phyloP scores from a whole-genome alignment of 2,329 filamentous ascomycete genomes.

The Fusarium newnesense region DNA sequence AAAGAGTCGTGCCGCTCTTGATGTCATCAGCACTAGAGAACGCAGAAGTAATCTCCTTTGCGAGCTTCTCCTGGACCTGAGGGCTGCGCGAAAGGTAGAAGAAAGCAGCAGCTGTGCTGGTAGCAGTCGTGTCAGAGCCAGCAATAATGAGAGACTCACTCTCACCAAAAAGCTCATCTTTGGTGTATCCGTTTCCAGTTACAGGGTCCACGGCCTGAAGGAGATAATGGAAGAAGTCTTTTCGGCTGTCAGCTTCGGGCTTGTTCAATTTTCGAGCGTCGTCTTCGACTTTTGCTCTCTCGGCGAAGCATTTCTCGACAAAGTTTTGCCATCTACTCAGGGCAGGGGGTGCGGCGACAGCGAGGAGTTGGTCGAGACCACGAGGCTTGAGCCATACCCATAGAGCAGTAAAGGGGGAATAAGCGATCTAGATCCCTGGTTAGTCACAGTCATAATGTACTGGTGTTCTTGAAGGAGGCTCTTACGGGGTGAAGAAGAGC shows the following conservation, averaged over 20 bases:
- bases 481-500: slow-evolving; percentile 21
- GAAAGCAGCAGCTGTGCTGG: slow-evolving; percentile 20
- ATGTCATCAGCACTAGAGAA: slow-evolving; percentile 21
- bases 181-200: slow-evolving; percentile 37
- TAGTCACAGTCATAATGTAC: background rate
- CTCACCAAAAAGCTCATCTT: slow-evolving; percentile 38
- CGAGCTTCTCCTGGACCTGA: slow-evolving; percentile 6
- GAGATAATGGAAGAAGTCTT: slow-evolving; percentile 42
- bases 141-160: slow-evolving; percentile 38
- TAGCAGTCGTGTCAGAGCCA: slow-evolving; percentile 32
- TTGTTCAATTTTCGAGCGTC: background rate
- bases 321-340: slow-evolving; percentile 30
- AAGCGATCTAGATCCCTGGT: slow-evolving; percentile 20
- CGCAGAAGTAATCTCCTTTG: slow-evolving; percentile 10
- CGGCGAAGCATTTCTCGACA: slow-evolving; percentile 32
- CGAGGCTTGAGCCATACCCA: slow-evolving; percentile 42
- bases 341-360: slow-evolving; percentile 21
- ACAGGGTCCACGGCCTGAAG: slow-evolving; percentile 35
- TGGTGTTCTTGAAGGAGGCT: background rate
- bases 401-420: slow-evolving; percentile 30
- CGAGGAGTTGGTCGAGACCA: slow-evolving; percentile 34
- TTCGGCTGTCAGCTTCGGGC: slow-evolving; percentile 16
- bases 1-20: slow-evolving; percentile 1
- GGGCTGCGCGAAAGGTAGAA: slow-evolving; percentile 28
- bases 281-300: slow-evolving; percentile 24